Percentiles rank a stretch among this genome's conserved stretches.
These are phyloP conservation scores for Diutina siamensis DNA, from an alignment of 1,139 yeast genomes.

Conservation along the genomic window DNA sequence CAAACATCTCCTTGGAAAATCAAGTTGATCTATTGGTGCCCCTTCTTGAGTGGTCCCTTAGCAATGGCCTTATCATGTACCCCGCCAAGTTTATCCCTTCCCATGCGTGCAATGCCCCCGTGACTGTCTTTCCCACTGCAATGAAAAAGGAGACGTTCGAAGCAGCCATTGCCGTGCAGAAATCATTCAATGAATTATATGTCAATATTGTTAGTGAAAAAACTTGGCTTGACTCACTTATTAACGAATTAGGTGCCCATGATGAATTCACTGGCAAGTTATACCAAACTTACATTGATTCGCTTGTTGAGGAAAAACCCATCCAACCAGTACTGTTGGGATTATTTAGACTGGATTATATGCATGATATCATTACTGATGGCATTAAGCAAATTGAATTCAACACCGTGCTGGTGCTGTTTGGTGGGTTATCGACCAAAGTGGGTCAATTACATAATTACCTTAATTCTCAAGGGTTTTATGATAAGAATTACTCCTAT, in stretches of 20 bases:
- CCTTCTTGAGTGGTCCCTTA: constrained; percentile 55
- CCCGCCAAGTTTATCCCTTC: constrained; percentile 41
- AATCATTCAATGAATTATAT: constrained; percentile 61
- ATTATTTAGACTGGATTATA: constrained; percentile 81
- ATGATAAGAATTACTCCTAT: constrained; percentile 26
- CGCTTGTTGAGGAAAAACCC: constrained; percentile 35
- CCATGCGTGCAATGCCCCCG: constrained; percentile 64
- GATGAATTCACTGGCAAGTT: constrained; percentile 83
- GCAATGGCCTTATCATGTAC: constrained; percentile 71
- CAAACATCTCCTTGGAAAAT: constrained; percentile 19
- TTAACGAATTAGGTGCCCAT: constrained; percentile 41
- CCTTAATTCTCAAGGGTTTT: constrained; percentile 45
- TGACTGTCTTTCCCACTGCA: constrained; percentile 85
- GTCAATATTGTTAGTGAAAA: constrained; percentile 45
- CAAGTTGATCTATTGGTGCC: constrained; percentile 22
- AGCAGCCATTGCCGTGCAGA: constrained; percentile 59
- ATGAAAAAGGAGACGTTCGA: constrained; percentile 59
- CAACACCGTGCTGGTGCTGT: constrained; percentile 90
- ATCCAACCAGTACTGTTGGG: constrained; percentile 69
- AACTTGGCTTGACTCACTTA: constrained; percentile 50
- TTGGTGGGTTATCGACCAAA: constrained; percentile 79
- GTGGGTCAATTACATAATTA: constrained; percentile 68
- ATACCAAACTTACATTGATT: constrained; percentile 44
- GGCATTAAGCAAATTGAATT: constrained; percentile 86
- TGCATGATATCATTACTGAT: constrained; percentile 41